Base-by-base conservation (phyloP, 2,329 filamentous ascomycete genomes). In the Claviceps sp. region DNA sequence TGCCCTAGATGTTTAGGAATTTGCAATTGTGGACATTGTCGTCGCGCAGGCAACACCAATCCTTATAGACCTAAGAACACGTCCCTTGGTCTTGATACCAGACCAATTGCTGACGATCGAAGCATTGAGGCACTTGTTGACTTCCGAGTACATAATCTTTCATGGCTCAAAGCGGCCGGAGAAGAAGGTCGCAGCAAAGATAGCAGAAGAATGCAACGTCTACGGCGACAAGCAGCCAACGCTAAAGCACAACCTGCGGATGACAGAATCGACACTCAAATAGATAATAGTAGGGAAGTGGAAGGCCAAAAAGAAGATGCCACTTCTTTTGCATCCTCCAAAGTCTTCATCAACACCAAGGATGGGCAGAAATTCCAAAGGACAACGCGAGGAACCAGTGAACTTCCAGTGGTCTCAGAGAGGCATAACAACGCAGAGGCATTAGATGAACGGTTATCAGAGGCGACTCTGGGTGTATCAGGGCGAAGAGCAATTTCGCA, bases 71-170 rank as follows among this genome's bases (percentile, higher is more conserved):
- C 93, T 0, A 93, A 88, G 60, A 88, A 85, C 52, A 95, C 89
- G 0, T 73, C 91, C 1, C 77, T 97, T 2, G 93, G 93, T 0
- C 89, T 96, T 60, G 89, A 97, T 58, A 98, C 93, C 0, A 86
- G 82, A 50, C 85, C 86, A 37, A 83, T 97, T 47, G 91, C 93
- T 2, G 93, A 98, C 67, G 85, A 87, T 49, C 82, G 93, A 54
- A 96, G 90, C 61, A 82, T 95, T 5, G 91, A 97, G 65, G 84
- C 82, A 23, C 76, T 97, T 22, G 88, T 97, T 8, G 89, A 97
- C 63, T 96, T 96, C 66, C 82, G 86, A 26, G 75, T 87, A 42
- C 91, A 94, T 50, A 98, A 98, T 64, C 72, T 95, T 26, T 79
- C 77, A 43, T 96, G 89, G 88, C 71, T 97, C 47, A 79, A 79